These are phyloP conservation scores for Lasiodiplodia gonubiensis DNA, from an alignment of 2,329 filamentous ascomycete species.

Conservation along the genomic window DNA sequence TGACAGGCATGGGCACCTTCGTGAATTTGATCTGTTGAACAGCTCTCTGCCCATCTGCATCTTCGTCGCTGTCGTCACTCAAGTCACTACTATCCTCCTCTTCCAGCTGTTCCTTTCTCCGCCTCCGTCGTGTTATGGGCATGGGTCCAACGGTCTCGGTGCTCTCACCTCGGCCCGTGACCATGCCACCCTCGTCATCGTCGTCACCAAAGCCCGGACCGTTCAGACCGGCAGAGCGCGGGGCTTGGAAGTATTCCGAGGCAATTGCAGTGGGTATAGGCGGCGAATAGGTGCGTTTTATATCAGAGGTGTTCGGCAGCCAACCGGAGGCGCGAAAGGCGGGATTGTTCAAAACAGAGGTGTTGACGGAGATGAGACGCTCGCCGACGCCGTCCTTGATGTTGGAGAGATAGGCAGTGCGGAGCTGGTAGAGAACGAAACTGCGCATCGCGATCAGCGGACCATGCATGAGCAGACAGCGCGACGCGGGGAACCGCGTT, in stretches of 20 bases:
- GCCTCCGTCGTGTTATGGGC: constrained; percentile 67
- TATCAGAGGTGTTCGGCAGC: constrained; percentile 73
- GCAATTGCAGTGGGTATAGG: constrained; percentile 83
- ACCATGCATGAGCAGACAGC: neutral
- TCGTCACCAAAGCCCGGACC: constrained; percentile 67
- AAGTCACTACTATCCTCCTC: constrained; percentile 86
- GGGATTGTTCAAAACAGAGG: constrained; percentile 77
- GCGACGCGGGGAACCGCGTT: neutral
- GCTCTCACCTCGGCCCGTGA: constrained; percentile 67
- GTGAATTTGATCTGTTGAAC: constrained; percentile 93
- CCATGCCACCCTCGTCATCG: constrained; percentile 73
- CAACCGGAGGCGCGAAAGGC: constrained; percentile 85
- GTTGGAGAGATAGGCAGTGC: constrained; percentile 78
- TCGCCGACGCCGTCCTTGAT: constrained; percentile 86
- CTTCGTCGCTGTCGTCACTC: constrained; percentile 83
- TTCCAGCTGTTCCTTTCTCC: constrained; percentile 75
- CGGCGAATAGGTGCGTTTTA: constrained; percentile 83
- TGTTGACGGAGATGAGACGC: constrained; percentile 80
- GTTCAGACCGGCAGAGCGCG: constrained; percentile 62
- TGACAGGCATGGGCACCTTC: constrained; percentile 95
- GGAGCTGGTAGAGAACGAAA: constrained; percentile 81
- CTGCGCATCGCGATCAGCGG: constrained; percentile 51
- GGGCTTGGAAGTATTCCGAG: constrained; percentile 83
- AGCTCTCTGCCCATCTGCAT: constrained; percentile 64
- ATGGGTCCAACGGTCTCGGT: constrained; percentile 73